Evolutionary conservation across 2,329 filamentous ascomycete species (phyloP).

Genomic region (Phialophora verrucosa): DNA sequence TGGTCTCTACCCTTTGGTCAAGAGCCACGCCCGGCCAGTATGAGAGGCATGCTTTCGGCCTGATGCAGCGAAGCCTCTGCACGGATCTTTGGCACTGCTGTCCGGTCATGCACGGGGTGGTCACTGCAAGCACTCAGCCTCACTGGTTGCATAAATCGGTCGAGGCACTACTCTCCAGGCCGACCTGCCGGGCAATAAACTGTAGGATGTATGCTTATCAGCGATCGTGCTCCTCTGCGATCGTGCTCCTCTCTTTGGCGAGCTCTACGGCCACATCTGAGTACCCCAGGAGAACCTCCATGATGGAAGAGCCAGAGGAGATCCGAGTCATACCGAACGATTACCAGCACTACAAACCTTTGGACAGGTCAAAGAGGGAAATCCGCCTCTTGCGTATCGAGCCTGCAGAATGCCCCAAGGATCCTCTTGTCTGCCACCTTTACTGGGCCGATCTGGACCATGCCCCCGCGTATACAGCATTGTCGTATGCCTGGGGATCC

Average conservation of each 20-base stretch:
- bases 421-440: slow-evolving; percentile 8
- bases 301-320: neutral
- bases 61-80: neutral
- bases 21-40: neutral
- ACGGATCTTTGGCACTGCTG: slow-evolving; percentile 4
- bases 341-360: slow-evolving; percentile 1
- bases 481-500: slow-evolving; percentile 3
- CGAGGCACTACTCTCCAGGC: neutral
- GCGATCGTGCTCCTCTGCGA: neutral
- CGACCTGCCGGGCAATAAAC: neutral
- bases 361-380: neutral
- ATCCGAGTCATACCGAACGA: slow-evolving; percentile 3
- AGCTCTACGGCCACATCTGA: neutral
- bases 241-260: neutral
- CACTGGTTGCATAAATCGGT: neutral
- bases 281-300: neutral
- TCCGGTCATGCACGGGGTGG: neutral
- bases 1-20: neutral
- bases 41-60: neutral
- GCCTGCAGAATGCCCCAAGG: neutral
- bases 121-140: slow-evolving; percentile 13
- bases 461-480: neutral
- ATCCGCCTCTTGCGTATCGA: neutral
- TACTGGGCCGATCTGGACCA: neutral
- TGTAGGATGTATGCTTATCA: neutral